A percentile compares a stretch with the other conserved stretches of the same genome.
These are phyloP conservation scores for Blumeria hordei DNA, from an alignment of 2,329 filamentous ascomycete species.

Conservation along the genomic window DNA sequence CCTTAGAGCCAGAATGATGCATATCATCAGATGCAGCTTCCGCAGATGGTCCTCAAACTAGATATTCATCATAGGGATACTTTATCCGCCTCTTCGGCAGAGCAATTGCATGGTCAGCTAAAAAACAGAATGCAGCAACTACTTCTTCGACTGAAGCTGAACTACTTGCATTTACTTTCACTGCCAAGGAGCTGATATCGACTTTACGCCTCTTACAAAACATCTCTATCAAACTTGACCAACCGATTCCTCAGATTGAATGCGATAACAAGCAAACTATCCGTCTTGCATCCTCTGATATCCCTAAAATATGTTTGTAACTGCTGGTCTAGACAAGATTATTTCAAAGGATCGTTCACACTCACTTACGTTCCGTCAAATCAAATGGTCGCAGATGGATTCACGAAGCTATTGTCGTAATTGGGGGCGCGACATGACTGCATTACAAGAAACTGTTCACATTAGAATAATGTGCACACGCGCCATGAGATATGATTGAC, in stretches of 20 bases:
- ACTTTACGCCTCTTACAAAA: not conserved
- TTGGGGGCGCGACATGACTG: too few species aligned
- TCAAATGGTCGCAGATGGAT: not conserved
- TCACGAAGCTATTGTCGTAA: not conserved
- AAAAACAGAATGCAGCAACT: too few species aligned
- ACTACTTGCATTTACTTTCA: too few species aligned
- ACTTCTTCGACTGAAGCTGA: too few species aligned
- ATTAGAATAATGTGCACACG: too few species aligned
- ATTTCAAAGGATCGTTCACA: not conserved
- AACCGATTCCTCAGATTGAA: not conserved
- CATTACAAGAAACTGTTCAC: too few species aligned
- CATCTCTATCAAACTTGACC: not conserved
- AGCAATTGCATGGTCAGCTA: too few species aligned
- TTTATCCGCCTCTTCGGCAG: too few species aligned
- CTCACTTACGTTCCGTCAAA: not conserved
- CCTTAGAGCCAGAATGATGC: not conserved
- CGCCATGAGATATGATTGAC: too few species aligned
- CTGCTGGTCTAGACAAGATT: not conserved
- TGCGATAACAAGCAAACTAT: constrained; percentile 1
- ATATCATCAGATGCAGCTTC: not conserved
- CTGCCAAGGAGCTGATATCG: not conserved
- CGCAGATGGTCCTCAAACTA: not conserved
- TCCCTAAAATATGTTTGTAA: not conserved
- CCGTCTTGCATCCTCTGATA: not conserved
- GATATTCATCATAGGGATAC: too few species aligned